Base-by-base conservation (phyloP, 768 basidiomycete species). In the Pleurotus salmoneostramineus region DNA sequence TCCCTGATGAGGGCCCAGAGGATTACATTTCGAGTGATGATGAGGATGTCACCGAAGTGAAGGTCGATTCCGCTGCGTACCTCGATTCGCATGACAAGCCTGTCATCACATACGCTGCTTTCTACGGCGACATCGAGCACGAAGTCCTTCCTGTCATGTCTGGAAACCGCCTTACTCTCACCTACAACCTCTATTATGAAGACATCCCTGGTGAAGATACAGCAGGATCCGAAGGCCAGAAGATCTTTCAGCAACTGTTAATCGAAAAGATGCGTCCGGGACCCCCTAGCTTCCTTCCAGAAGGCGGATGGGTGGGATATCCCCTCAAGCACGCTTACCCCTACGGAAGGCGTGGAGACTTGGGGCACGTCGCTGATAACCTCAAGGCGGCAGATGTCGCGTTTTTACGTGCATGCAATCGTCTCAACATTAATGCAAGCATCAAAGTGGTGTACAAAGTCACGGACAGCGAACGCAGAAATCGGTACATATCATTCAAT, bases 61-160 rank as follows among this genome's bases (percentile, higher is more conserved):
- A 27, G 21, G 3, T 27, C 52, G 72, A 78, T 58, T 74, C 75
- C 6, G 60, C 67, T 3, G 35, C 17, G 21, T n/a, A 33, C 8
- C 33, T 56, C 6, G 10, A 7, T 27, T 6, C 36, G 14, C 56
- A 56, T 31, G 17, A 37, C 15, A 31, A 45, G n/a, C 64, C 75
- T 5, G 71, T 68, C 6, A 63, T 71, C 6, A 69, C 65, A 7
- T 73, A 70, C 12, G 66, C 71, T 40, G 72, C 69, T n/a, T 73
- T 72, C 60, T 72, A 64, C 57, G 72, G 71, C 62, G 74, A 77
- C 57, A 69, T 78, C 48, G 74, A 75, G 51, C 75, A 77, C 48
- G 75, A 78, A 63, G 75, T 77, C 27, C 21, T 62, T 4, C 59
- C 63, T 6, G 73, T 78, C 5, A 61, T 55, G 0, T 69, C 73